Evolutionary conservation across 192 early-diverging fungal genomes (phyloP), one percentile per base, ranked within the genome.

Genomic region (Spinellus fusiger): DNA sequence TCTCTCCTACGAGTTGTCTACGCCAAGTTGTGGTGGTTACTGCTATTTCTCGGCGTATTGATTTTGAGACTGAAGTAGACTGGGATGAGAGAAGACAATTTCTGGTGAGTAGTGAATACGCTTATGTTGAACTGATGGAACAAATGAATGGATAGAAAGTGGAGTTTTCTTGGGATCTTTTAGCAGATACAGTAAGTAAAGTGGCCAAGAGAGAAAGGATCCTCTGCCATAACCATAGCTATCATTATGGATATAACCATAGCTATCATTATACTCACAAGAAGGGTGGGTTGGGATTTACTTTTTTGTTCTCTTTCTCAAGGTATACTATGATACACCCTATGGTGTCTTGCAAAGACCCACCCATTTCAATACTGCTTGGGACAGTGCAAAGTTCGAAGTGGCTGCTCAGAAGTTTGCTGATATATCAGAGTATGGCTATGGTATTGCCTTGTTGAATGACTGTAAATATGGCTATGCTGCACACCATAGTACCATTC

Each of bases 401-500:
- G 95, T 97, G 1, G 94, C 93, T 62, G 95, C 85, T 0, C 97
- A 99, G 78, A 94, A 94, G 59, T 99, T 90, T 78, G 97, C 86
- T 7, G 97, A 99, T 53, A 76, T 93, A n/a, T 94, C 92, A 1
- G 95, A 99, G 65, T 90, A 81, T 61, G 94, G 97, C 0, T 97
- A 91, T 72, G 97, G 97, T 29, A 89, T 96, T 8, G 89, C 95
- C 0, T 68, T 99, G 49, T 69, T 98, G 56, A 98, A 95, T 66
- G 95, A 99, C 72, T 86, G 91, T 84, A 99, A 99, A 68, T 99
- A 94, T 73, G 97, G 97, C 15, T 93, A 91, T 65, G 79, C 93
- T 4, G 87, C 86, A 26, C 84, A 91, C 59, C 86, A 73, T 9
- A 92, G 91, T 64, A 77, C 81, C 5, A 91, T 98, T 76, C 67